Base-by-base conservation (phyloP, 495 filamentous ascomycete species). In the Neohortaea acidophila region DNA sequence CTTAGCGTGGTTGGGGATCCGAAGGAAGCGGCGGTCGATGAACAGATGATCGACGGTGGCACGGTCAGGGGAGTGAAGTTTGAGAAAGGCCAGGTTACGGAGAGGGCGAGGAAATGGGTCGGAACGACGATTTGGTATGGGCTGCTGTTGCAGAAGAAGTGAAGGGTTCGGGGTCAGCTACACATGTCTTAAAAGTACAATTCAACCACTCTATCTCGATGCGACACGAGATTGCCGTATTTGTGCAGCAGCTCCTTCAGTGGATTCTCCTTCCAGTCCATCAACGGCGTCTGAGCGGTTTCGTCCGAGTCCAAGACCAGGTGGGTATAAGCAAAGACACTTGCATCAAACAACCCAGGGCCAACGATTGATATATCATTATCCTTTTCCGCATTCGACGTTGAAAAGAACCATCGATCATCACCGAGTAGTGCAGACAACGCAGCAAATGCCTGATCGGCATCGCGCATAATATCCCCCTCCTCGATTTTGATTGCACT, bases 311-410 rank as follows among this genome's bases (percentile, higher is more conserved):
- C 70, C 43, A 91, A 53, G 21, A 94, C 66, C 14, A 93, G 54
- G 55, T 87, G 70, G n/a, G 82, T 84, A 58, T 93, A 97, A 18
- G 81, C 77, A 62, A 93, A 96, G 17, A 94, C 72, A 39, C 67
- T 72, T 19, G 86, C 84, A 58, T 97, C 89, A 48, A 97, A 83
- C 10, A 85, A 50, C 0, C 73, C 70, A 2, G 89, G 84, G 3
- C 63, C 68, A 57, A 83, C 83, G 55, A 84, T 84, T 61, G 76
- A 80, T 23, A 66, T 45, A 30, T 75, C 61, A 1, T 70, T 62
- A 0, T 70, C 69, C 5, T 96, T 64, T 0, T 86, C 43, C n/a
- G 62, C 63, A 1, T 75, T 77, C 15, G 96, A 58, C 2, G 87
- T n/a, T n/a, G n/a, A n/a, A 57, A 83, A 83, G 55, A 84, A 85